A percentile compares a stretch with the other conserved stretches of the same genome.
These are phyloP conservation scores for Candida sakaeoensis DNA, from an alignment of 805 yeast genomes.

Conservation along the genomic window DNA sequence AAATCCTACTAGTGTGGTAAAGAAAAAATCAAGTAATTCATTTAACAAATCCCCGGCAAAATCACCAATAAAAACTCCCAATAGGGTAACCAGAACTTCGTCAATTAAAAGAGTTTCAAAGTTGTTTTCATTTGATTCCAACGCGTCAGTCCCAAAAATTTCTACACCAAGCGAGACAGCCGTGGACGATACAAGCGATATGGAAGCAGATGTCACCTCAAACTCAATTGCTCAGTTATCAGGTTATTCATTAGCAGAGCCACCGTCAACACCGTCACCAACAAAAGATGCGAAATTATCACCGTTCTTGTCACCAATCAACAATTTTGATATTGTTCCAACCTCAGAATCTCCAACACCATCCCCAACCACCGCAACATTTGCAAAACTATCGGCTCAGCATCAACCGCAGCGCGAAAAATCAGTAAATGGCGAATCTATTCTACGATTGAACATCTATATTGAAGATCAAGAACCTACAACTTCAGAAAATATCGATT, in stretches of 20 bases:
- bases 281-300: background rate
- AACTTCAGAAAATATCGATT: background rate
- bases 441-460: constrained; percentile 1
- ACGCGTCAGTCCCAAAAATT: background rate
- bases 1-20: background rate
- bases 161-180: background rate
- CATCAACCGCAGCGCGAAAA: background rate
- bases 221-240: background rate
- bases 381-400: background rate
- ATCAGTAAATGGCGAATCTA: background rate
- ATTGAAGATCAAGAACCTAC: background rate
- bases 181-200: background rate
- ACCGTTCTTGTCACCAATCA: constrained; percentile 4
- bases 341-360: background rate
- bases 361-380: background rate
- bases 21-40: too few relatives aligned
- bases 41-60: background rate
- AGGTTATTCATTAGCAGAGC: constrained; percentile 1
- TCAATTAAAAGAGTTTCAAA: constrained; percentile 4
- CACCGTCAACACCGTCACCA: constrained; percentile 3
- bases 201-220: background rate
- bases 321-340: constrained; percentile 3
- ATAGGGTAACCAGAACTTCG: background rate
- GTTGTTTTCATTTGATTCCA: constrained; percentile 1
- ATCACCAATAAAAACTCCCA: background rate